Evolutionary conservation across 1,284 basidiomycete species (phyloP).

Genomic region (Gymnopus androsaceus): DNA sequence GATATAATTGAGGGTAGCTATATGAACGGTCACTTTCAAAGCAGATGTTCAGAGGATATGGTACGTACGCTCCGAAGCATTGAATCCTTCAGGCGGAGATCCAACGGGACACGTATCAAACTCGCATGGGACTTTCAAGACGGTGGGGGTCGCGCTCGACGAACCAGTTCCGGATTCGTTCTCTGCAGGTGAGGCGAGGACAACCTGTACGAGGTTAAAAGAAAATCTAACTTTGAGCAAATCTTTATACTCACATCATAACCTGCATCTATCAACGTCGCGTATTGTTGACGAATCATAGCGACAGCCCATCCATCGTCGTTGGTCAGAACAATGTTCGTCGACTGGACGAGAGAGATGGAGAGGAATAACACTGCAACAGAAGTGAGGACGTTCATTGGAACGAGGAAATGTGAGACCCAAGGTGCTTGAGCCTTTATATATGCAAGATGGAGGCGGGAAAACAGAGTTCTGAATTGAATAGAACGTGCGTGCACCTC

Average conservation of each 20-base stretch:
- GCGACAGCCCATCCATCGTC: slow-evolving; percentile 57
- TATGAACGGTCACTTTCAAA: too few relatives aligned
- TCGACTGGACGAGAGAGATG: not conserved
- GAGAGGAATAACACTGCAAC: not conserved
- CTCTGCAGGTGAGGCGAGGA: slow-evolving; percentile 44
- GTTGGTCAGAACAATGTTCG: slow-evolving; percentile 41
- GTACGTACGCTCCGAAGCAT: slow-evolving; percentile 43
- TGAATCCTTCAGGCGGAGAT: slow-evolving; percentile 46
- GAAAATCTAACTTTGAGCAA: not conserved
- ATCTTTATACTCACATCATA: slow-evolving; percentile 37
- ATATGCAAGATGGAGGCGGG: not conserved
- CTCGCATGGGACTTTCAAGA: slow-evolving; percentile 38
- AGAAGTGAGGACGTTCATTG: not conserved
- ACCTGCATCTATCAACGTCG: slow-evolving; percentile 39
- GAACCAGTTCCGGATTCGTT: slow-evolving; percentile 47
- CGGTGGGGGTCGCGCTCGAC: slow-evolving; percentile 27
- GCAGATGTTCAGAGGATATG: not conserved
- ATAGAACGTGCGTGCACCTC: too few relatives aligned
- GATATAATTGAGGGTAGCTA: slow-evolving; percentile 35
- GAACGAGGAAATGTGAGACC: not conserved
- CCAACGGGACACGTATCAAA: slow-evolving; percentile 43
- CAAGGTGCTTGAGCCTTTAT: not conserved
- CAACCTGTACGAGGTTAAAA: slow-evolving; percentile 24
- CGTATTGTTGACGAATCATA: slow-evolving; percentile 44
- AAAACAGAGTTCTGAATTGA: too few relatives aligned